These are phyloP conservation scores for Cytospora piceicola DNA, from an alignment of 2,329 filamentous ascomycete species.

Conservation along the genomic window DNA sequence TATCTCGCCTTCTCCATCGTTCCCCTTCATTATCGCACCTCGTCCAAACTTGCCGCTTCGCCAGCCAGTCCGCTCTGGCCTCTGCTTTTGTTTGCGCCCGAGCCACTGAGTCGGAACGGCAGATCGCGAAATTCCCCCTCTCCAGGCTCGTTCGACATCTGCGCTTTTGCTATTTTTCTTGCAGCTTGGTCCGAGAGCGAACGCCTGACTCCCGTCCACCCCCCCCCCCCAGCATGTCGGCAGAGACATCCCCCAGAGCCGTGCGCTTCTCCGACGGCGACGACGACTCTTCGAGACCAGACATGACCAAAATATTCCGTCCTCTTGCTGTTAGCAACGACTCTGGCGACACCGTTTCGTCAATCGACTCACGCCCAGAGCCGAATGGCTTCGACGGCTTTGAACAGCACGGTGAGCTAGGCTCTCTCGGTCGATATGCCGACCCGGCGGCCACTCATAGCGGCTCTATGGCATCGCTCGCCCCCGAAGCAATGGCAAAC, in stretches of 20 bases:
- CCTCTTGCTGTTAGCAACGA: constrained; percentile 46
- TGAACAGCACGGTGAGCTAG: constrained; percentile 55
- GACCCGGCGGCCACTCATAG: constrained; percentile 45
- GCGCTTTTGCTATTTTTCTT: not conserved
- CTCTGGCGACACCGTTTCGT: constrained; percentile 54
- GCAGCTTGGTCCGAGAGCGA: not conserved
- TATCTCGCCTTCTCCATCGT: not conserved
- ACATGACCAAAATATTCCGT: constrained; percentile 47
- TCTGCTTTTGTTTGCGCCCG: not conserved
- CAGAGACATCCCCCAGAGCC: constrained; percentile 58
- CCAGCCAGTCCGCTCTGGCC: constrained; percentile 2
- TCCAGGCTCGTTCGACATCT: not conserved
- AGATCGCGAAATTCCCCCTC: not conserved
- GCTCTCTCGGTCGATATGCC: constrained; percentile 49
- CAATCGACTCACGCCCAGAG: constrained; percentile 51
- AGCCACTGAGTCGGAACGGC: not conserved
- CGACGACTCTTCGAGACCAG: constrained; percentile 47
- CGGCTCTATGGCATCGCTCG: constrained; percentile 49
- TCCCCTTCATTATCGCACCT: not conserved
- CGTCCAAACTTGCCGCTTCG: not conserved
- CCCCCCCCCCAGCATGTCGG: constrained; percentile 38
- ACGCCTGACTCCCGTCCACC: not conserved
- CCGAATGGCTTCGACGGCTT: constrained; percentile 44
- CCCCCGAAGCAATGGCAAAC: constrained; percentile 47
- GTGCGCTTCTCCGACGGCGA: constrained; percentile 61